Percentiles rank a stretch among this genome's conserved stretches.
These are phyloP conservation scores for Nemophila menziesii DNA, from an alignment of 257 asterid genomes.

Conservation along the genomic window DNA sequence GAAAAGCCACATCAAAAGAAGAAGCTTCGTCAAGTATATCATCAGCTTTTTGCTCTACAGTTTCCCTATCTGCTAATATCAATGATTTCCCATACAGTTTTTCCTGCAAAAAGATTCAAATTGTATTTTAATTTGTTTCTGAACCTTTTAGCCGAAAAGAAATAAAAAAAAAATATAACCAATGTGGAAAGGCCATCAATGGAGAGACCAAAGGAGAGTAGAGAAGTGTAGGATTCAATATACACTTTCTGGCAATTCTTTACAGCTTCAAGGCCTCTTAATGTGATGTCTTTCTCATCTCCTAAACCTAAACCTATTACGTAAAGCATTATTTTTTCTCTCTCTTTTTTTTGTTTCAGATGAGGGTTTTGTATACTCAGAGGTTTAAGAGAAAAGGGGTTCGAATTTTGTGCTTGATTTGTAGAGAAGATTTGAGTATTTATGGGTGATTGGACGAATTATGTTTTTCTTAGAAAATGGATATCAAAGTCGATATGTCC, in stretches of 20 bases:
- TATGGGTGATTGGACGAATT: no score
- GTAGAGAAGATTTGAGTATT: no score
- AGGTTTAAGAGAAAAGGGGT: no score
- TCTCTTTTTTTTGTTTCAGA: no score
- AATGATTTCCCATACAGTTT: constrained; percentile 59
- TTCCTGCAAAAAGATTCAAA: constrained; percentile 42
- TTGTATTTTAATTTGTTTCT: no score
- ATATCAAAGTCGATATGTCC: constrained; percentile 45
- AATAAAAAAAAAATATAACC: no score
- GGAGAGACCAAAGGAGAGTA: constrained; percentile 78
- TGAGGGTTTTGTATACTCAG: no score
- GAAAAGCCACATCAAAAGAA: constrained; percentile 64
- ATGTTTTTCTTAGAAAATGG: no score
- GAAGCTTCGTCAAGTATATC: constrained; percentile 63
- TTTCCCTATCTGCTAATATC: constrained; percentile 65
- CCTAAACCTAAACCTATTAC: constrained; percentile 76
- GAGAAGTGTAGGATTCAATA: constrained; percentile 92
- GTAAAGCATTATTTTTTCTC: constrained; percentile 36
- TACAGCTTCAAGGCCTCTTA: constrained; percentile 84
- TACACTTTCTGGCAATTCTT: constrained; percentile 54
- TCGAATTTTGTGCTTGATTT: no score
- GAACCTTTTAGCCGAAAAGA: no score
- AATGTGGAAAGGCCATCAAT: constrained; percentile 57
- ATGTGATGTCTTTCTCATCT: constrained; percentile 72
- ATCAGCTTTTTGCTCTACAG: constrained; percentile 83